Percentiles rank a stretch among this genome's conserved stretches.
Evolutionary conservation across 164 flowering plant genomes (phyloP).

Genomic region (Magnolia sinica): DNA sequence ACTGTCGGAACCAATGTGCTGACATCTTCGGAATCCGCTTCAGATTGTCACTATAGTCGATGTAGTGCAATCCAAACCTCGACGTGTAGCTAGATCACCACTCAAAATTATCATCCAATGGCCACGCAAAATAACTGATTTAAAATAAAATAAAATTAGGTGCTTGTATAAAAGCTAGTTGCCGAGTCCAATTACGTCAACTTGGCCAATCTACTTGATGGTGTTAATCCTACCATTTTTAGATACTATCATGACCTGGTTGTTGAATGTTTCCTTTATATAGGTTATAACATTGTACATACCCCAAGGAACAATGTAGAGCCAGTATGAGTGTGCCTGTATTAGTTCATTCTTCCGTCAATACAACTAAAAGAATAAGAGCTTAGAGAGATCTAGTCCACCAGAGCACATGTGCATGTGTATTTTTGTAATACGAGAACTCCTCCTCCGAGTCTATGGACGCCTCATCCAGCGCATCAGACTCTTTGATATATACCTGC

Average conservation of each 20-base stretch:
- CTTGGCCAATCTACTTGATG: neutral
- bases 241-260: slow-evolving; percentile 17
- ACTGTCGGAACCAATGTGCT: slow-evolving; percentile 7
- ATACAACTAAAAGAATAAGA: neutral
- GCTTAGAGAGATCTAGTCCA: too few species aligned
- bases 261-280: slow-evolving; percentile 16
- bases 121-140: slow-evolving; percentile 16
- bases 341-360: neutral
- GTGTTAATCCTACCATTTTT: slow-evolving; percentile 11
- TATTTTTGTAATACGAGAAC: too few species aligned
- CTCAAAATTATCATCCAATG: slow-evolving; percentile 15
- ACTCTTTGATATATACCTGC: too few species aligned
- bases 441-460: too few species aligned
- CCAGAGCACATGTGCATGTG: too few species aligned
- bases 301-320: slow-evolving; percentile 23
- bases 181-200: neutral
- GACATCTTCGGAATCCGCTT: slow-evolving; percentile 13
- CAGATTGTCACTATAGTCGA: slow-evolving; percentile 10
- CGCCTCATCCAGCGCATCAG: too few species aligned
- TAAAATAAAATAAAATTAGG: too few species aligned
- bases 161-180: neutral
- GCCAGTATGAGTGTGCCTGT: slow-evolving; percentile 23
- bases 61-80: slow-evolving; percentile 7
- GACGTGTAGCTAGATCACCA: slow-evolving; percentile 15
- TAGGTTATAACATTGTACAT: slow-evolving; percentile 20